These are phyloP conservation scores for Asclepias syriaca DNA, from an alignment of 257 asterid species.

Conservation along the genomic window DNA sequence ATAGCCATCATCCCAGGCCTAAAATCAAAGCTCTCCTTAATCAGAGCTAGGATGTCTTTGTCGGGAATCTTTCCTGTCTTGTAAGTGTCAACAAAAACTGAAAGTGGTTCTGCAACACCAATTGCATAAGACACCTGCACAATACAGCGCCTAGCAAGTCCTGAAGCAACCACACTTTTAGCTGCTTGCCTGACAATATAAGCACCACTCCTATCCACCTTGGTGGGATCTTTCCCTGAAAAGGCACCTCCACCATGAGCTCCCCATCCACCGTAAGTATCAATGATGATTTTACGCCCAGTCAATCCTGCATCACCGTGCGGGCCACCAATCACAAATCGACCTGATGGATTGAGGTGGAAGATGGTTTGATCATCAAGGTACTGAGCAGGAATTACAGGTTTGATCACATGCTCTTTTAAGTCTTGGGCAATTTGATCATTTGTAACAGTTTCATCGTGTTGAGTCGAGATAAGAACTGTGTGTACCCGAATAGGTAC, in stretches of 20 bases:
- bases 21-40: constrained; percentile 80
- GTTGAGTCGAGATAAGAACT: constrained; percentile 86
- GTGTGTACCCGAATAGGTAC: constrained; percentile 86
- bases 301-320: constrained; percentile 94
- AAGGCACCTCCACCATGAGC: constrained; percentile 95
- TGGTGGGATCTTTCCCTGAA: constrained; percentile 87
- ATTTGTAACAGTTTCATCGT: constrained; percentile 79
- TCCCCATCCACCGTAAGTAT: constrained; percentile 94
- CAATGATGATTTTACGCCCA: constrained; percentile 80
- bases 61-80: constrained; percentile 81
- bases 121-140: constrained; percentile 91
- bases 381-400: constrained; percentile 72
- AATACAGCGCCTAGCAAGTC: constrained; percentile 76
- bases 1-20: constrained; percentile 96
- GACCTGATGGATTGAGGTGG: constrained; percentile 88
- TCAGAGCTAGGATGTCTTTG: constrained; percentile 59
- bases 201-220: constrained; percentile 94
- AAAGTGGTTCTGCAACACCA: constrained; percentile 88
- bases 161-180: constrained; percentile 85
- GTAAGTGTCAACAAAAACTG: constrained; percentile 79
- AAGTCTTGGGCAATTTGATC: constrained; percentile 65
- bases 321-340: constrained; percentile 89
- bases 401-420: constrained; percentile 82
- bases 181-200: constrained; percentile 89
- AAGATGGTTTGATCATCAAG: constrained; percentile 79